Conservation (phyloP, 768 basidiomycete species). For the Mycena filopes region DNA sequence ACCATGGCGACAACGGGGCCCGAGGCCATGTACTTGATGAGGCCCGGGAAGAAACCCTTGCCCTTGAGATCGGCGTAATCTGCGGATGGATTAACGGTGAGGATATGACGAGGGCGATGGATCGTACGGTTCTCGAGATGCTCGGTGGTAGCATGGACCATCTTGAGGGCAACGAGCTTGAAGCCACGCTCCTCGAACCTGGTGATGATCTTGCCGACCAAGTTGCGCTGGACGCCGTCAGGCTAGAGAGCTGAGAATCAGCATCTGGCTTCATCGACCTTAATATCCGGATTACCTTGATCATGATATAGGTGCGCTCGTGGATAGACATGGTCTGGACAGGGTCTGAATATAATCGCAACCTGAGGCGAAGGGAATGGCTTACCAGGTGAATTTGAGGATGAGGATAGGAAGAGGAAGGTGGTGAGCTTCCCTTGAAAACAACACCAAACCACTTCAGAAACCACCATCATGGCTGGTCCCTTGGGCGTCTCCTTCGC, state of each 20-base stretch:
- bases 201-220: slow-evolving; percentile 94
- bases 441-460: slow-evolving; percentile 1
- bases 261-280: background rate
- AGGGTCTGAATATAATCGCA: no score
- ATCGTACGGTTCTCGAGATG: slow-evolving; percentile 91
- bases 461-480: slow-evolving; percentile 55
- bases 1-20: slow-evolving; percentile 97
- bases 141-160: slow-evolving; percentile 79
- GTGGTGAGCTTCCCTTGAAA: no score
- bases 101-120: slow-evolving; percentile 18
- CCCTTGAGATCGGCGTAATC: slow-evolving; percentile 96
- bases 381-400: no score
- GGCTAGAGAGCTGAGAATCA: slow-evolving; percentile 64
- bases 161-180: slow-evolving; percentile 96
- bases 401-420: slow-evolving; percentile 43
- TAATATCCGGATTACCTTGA: slow-evolving; percentile 75
- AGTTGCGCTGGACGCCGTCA: slow-evolving; percentile 97
- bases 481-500: slow-evolving; percentile 82
- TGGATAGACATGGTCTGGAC: slow-evolving; percentile 67
- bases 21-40: slow-evolving; percentile 95
- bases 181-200: slow-evolving; percentile 98
- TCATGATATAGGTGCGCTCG: slow-evolving; percentile 99
- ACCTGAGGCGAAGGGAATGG: no score
- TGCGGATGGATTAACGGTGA: slow-evolving; percentile 43
- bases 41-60: slow-evolving; percentile 95